Percentiles rank a stretch among this genome's conserved stretches.
These are phyloP conservation scores for Rusavskia elegans DNA, from an alignment of 495 filamentous ascomycete species.

Conservation along the genomic window DNA sequence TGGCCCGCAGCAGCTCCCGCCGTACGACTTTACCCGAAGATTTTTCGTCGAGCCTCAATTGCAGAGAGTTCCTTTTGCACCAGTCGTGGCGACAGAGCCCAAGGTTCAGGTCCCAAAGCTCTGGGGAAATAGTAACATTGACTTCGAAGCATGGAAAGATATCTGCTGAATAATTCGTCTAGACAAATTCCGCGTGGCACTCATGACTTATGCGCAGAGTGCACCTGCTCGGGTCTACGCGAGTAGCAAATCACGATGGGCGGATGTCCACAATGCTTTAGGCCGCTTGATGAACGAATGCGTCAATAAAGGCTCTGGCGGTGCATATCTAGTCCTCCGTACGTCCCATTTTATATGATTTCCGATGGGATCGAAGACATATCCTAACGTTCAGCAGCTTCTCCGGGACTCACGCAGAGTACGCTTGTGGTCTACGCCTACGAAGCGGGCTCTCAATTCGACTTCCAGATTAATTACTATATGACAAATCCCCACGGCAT, in stretches of 20 bases:
- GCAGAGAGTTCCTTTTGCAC: background rate
- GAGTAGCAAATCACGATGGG: conserved; percentile 2
- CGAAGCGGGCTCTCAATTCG: background rate
- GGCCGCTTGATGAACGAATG: background rate
- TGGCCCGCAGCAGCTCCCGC: background rate
- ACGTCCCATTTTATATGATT: background rate
- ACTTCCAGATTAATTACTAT: conserved; percentile 1
- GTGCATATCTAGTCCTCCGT: conserved; percentile 3
- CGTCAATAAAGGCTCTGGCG: background rate
- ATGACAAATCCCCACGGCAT: background rate
- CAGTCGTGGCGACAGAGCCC: background rate
- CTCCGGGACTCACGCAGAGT: background rate
- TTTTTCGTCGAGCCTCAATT: conserved; percentile 2
- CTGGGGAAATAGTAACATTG: conserved; percentile 1
- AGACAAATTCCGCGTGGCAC: background rate
- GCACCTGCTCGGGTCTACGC: background rate
- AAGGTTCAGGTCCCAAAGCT: conserved; percentile 3
- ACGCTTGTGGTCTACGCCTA: conserved; percentile 2
- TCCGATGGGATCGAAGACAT: too few species aligned
- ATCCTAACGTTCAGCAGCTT: background rate
- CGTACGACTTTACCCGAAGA: background rate
- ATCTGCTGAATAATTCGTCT: background rate
- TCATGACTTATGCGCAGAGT: background rate
- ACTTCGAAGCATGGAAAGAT: background rate
- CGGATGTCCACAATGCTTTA: background rate